These are phyloP conservation scores for Xanthoconium stramineum DNA, from an alignment of 768 basidiomycete species.

Conservation along the genomic window DNA sequence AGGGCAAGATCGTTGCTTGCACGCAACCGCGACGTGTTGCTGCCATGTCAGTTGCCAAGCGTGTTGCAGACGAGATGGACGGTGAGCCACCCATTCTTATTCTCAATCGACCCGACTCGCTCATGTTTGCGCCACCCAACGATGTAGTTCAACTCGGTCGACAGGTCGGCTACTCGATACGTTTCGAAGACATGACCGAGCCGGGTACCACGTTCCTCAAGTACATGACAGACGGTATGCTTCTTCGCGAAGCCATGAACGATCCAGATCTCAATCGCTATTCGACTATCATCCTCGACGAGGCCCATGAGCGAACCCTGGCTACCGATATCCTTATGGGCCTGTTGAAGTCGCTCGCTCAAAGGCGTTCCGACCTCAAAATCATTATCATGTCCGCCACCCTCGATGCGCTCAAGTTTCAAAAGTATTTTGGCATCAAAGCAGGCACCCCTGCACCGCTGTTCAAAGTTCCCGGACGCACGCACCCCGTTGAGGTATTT, in stretches of 20 bases:
- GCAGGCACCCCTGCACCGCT: slow-evolving; percentile 54
- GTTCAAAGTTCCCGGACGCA: slow-evolving; percentile 89
- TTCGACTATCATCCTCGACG: slow-evolving; percentile 97
- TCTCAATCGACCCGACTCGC: background rate
- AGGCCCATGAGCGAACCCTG: slow-evolving; percentile 96
- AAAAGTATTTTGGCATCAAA: slow-evolving; percentile 79
- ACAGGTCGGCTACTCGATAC: slow-evolving; percentile 96
- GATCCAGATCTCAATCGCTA: slow-evolving; percentile 86
- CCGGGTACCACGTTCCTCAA: slow-evolving; percentile 95
- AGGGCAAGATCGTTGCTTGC: slow-evolving; percentile 90
- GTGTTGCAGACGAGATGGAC: slow-evolving; percentile 99
- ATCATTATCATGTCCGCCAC: slow-evolving; percentile 99
- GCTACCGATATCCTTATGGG: slow-evolving; percentile 99
- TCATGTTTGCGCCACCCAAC: slow-evolving; percentile 9
- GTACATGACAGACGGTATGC: slow-evolving; percentile 99
- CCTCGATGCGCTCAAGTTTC: slow-evolving; percentile 94
- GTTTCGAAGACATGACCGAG: slow-evolving; percentile 83
- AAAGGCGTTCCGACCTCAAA: slow-evolving; percentile 83
- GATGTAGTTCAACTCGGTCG: slow-evolving; percentile 80
- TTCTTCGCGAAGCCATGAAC: slow-evolving; percentile 97
- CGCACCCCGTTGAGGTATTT: slow-evolving; percentile 94
- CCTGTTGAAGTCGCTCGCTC: slow-evolving; percentile 80
- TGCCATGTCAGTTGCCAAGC: slow-evolving; percentile 97
- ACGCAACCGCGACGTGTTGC: slow-evolving; percentile 96
- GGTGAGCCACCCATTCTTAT: slow-evolving; percentile 48